Base-by-base conservation (phyloP, 495 filamentous ascomycete species). In the Podospora pseudopauciseta region DNA sequence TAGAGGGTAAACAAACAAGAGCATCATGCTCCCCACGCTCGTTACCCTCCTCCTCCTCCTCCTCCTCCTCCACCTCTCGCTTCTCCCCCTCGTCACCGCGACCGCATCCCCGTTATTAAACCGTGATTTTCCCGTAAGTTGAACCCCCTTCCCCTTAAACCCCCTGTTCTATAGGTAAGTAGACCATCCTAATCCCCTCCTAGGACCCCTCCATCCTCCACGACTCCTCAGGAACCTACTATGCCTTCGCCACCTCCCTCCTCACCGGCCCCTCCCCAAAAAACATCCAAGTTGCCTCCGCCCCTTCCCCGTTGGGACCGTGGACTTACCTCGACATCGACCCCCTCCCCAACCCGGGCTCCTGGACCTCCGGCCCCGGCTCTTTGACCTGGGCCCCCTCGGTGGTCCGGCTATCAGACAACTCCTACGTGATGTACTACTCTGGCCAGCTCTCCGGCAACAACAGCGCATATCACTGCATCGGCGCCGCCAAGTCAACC, bases 371-470 rank as follows among this genome's bases (percentile, higher is more conserved):
- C 0, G 70, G 68, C 5, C 64, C 66, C 1, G 68, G 66, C 9
- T 65, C 67, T 2, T 74, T 77, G n/a, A 76, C 78, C 11, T 87
- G 84, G 84, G 84, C 85, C 1, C 85, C 84, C 6, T 82, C 83
- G 66, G 79, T 87, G 0, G 75, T 76, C 26, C 67, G 75, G 58
- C 56, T 77, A 28, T 57, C 63, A 83, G 82, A 20, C 44, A 15
- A 39, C 23, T 76, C 70, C 59, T 90, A 83, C 74, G 79, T 88
- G 13, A 82, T 90, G 79, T 89, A 88, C 76, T 89, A 86, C 73
- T 83, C 82, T 23, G 86, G 80, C n/a, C 76, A 81, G 66, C 75
- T 80, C 23, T 74, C 77, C 28, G 70, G 69, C 18, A 68, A 77
- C 57, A 61, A 65, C 32, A 63, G 71, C 4, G 60, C 70, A 0